Evolutionary conservation across 2,329 filamentous ascomycete genomes (phyloP), one percentile per base, ranked within the genome.

Genomic region (Pezicula radicicola): DNA sequence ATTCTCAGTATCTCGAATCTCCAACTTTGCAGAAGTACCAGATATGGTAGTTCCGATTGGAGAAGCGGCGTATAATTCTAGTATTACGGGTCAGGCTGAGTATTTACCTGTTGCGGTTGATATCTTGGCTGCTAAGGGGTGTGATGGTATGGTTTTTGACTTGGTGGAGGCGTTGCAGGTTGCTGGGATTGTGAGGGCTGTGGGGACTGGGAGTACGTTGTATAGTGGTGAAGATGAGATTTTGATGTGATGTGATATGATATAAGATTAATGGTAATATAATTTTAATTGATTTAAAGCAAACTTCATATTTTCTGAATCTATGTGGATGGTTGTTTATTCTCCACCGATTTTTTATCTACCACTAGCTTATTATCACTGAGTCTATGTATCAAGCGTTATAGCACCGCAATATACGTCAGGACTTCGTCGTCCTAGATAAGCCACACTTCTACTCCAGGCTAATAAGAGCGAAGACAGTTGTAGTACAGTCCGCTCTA

Each of bases 81-180:
- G 67, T 7, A 68, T 77, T n/a, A 78, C 75, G 0, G 55, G 66
- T 0, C 70, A 75, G 50, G 66, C 66, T 1, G 77, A 80, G 62
- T 69, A 72, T 43, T 61, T 84, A 42, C 82, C 81, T 0, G 80
- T 85, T 0, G 75, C 77, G 1, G 74, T 83, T 0, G 72, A 81
- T 52, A 68, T 84, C 27, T 68, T 84, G 68, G 80, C 73, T 0
- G 77, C 79, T 1, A 76, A 74, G 58, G 80, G 80, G 0, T 85
- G 81, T 55, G 82, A 85, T 63, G 77, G 78, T 0, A 70, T 83
- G 67, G 58, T 84, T 25, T 76, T 76, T 36, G 72, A 71, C 41
- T 63, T 84, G 41, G 75, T 80, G 5, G 66, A 73, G 46, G 77
- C 79, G 42, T 52, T 84, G 51, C 70, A 76, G 2, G 65, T 65